Evolutionary conservation across 768 basidiomycete genomes (phyloP), one percentile per base, ranked within the genome.

Genomic region (Boletus subparvulus): DNA sequence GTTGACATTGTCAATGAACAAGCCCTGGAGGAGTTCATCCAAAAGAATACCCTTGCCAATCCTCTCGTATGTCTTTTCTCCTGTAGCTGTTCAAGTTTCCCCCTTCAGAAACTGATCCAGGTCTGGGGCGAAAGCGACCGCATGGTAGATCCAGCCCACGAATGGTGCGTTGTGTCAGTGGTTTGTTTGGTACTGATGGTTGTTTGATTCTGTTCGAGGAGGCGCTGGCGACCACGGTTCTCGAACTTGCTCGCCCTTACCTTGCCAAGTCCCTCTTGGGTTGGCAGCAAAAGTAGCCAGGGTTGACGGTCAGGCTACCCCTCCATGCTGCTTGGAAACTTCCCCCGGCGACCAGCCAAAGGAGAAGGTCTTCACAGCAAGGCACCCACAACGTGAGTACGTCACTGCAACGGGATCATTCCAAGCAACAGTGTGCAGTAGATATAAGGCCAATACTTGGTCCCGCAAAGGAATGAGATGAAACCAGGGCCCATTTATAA

Each of bases 291-390:
- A 66, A 57, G 56, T n/a, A 73, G 69, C 60, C 67, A 37, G 62
- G 69, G n/a, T 57, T 76, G 40, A 66, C 69, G 3, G 75, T 75
- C 40, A 70, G 72, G 2, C 61, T 76, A 19, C 55, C 65, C 16
- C 32, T 69, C 32, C 72, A 75, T 39, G 47, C 58, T 21, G 59
- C 65, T 1, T 69, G 64, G 64, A 53, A 68, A 47, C 61, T 4
- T 54, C 61, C 7, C 55, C 47, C 28, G 21, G n/a, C 2, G 43
- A 59, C 14, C 30, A 65, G 35, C 32, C 48, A 21, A 55, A 54
- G n/a, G 53, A 57, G 6, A 59, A 32, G 14, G 26, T 59, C 9
- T 61, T 57, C 26, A 12, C 10, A 24, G 32, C 41, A 30, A 50
- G 12, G 16, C 5, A 51, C 5, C 35, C 13, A 43, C 28, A 26